Evolutionary conservation across 2,329 filamentous ascomycete genomes (phyloP).

Genomic region (Fusarium paranaense): DNA sequence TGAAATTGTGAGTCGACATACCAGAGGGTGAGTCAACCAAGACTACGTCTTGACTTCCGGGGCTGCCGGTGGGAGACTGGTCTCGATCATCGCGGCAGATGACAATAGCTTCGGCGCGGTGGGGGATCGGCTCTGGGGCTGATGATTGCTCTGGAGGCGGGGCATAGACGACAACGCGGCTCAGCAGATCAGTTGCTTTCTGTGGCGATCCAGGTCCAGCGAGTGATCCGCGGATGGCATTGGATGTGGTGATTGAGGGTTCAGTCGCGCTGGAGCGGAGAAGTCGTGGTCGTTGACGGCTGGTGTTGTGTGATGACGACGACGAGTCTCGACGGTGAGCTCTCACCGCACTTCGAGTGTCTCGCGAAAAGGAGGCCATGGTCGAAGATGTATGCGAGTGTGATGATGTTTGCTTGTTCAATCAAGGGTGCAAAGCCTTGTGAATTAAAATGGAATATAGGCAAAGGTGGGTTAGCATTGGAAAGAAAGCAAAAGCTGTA

Average conservation of each 20-base stretch:
- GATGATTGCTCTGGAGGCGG: conserved; percentile 37
- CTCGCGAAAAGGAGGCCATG: conserved; percentile 44
- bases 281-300: conserved; percentile 62
- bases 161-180: conserved; percentile 63
- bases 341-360: conserved; percentile 41
- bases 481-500: conserved; percentile 21
- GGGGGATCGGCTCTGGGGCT: conserved; percentile 31
- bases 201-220: conserved; percentile 61
- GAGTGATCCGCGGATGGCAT: conserved; percentile 63
- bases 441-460: conserved; percentile 22
- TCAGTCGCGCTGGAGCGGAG: conserved; percentile 67
- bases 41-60: conserved; percentile 38
- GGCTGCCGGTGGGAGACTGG: conserved; percentile 34
- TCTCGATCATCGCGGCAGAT: conserved; percentile 38
- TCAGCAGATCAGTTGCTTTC: conserved; percentile 66
- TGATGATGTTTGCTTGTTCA: background rate
- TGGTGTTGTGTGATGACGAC: conserved; percentile 37
- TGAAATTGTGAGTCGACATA: conserved; percentile 17
- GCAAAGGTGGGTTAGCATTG: conserved; percentile 29
- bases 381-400: conserved; percentile 1
- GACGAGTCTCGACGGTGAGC: conserved; percentile 44
- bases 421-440: conserved; percentile 4
- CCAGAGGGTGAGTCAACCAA: conserved; percentile 45
- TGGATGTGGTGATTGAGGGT: conserved; percentile 68
- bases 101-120: conserved; percentile 38